Percentiles rank a stretch among this genome's conserved stretches.
Conservation (phyloP, 1,284 basidiomycete genomes). For the Psilocybe mexicana region DNA sequence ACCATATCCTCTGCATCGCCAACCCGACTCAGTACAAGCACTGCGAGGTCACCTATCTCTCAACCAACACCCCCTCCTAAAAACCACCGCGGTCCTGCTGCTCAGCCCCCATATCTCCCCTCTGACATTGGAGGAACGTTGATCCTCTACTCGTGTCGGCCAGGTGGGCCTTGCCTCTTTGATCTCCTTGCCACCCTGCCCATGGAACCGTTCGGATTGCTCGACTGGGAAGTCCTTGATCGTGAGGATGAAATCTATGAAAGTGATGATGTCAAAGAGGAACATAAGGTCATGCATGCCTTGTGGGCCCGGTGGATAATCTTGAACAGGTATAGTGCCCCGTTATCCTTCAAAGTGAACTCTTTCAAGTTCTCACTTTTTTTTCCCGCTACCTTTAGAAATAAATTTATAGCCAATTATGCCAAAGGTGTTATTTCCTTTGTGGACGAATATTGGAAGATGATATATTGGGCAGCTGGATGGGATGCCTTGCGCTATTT, state of each 20-base stretch:
- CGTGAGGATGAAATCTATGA: constrained; percentile 74
- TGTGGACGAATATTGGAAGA: constrained; percentile 57
- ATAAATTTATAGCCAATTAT: constrained; percentile 56
- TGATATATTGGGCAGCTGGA: constrained; percentile 69
- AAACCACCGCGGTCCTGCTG: constrained; percentile 53
- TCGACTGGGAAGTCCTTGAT: constrained; percentile 66
- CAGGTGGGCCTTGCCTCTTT: constrained; percentile 60
- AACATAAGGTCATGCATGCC: constrained; percentile 74
- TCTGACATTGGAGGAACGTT: constrained; percentile 45
- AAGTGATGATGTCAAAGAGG: constrained; percentile 63
- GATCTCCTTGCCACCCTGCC: constrained; percentile 63
- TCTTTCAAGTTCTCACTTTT: background rate
- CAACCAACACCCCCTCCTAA: constrained; percentile 36
- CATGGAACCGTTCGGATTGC: constrained; percentile 58
- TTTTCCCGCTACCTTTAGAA: constrained; percentile 31
- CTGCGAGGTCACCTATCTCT: background rate
- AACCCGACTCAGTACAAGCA: constrained; percentile 2
- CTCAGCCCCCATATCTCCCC: constrained; percentile 53
- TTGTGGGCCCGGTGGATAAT: constrained; percentile 76
- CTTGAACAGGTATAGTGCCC: constrained; percentile 50
- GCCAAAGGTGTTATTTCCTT: constrained; percentile 52
- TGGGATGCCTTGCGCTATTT: constrained; percentile 60
- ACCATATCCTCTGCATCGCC: background rate
- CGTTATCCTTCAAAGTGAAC: background rate
- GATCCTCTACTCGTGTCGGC: constrained; percentile 58